Evolutionary conservation across 768 basidiomycete genomes (phyloP).

Genomic region (Ephemerocybe angulata): DNA sequence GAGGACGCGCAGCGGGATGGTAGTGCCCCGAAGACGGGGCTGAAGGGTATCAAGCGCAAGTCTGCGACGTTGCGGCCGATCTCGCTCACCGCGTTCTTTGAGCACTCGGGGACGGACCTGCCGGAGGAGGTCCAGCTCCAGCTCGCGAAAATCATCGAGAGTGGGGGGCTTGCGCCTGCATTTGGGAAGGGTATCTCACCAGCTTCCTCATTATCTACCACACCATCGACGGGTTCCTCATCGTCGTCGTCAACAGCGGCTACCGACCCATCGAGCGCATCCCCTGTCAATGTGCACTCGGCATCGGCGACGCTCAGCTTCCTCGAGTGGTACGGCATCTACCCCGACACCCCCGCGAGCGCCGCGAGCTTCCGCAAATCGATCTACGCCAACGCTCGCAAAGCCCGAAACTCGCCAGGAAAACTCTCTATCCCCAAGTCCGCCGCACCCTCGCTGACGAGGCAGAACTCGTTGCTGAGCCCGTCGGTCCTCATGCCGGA

Average conservation of each 20-base stretch:
- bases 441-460: conserved; percentile 10
- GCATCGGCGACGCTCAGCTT: conserved; percentile 34
- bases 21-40: conserved; percentile 9
- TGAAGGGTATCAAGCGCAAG: conserved; percentile 19
- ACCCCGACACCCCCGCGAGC: conserved; percentile 25
- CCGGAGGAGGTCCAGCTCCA: conserved; percentile 26
- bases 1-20: too few species aligned
- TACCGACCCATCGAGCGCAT: conserved; percentile 6
- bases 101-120: conserved; percentile 21
- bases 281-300: conserved; percentile 27
- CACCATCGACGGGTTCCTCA: conserved; percentile 13
- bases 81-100: conserved; percentile 26
- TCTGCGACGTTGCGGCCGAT: conserved; percentile 23
- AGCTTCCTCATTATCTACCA: conserved; percentile 15
- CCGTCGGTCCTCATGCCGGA: not conserved
- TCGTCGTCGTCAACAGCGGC: not conserved
- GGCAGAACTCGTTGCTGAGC: not conserved
- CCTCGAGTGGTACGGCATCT: conserved; percentile 35
- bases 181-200: conserved; percentile 5
- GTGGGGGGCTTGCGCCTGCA: conserved; percentile 17
- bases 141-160: conserved; percentile 25
- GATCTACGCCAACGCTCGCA: conserved; percentile 8
- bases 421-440: not conserved
- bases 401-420: conserved; percentile 6
- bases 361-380: conserved; percentile 14